Base-by-base conservation (phyloP, 225 moss, liverwort and hornwort species). In the Thuidium tamariscinum region DNA sequence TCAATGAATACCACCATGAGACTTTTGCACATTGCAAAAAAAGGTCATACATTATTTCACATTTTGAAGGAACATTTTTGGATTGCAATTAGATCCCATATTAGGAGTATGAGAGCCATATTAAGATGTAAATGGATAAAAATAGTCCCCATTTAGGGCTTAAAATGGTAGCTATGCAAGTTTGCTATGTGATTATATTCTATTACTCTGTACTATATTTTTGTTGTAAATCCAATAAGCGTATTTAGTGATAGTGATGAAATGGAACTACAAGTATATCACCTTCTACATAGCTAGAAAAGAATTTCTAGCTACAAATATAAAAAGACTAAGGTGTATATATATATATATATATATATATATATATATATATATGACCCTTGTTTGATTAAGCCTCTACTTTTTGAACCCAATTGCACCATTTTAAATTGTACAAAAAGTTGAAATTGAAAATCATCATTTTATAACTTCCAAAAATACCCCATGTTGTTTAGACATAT, bases 301-400 rank as follows among this genome's bases (percentile, higher is more conserved):
- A 19, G 4, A 59, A 39, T 25, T 29, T 57, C 19, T 10, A 42
- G 4, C 6, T 44, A 8, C 2, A 7, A 2, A 42, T 2, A 18
- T 29, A 41, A 79, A 5, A 30, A 39, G 13, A 60, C 7, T 30
- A 32, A 63, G 1, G 18, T 64, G 2, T 19, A 8, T 20, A 36
- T 36, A 20, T 0, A 5, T 9, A 20, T n/a, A 36, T 19, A 8
- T 20, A 36, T 36, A 20, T 0, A 5, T 9, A 20, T n/a, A 36
- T 19, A 8, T 20, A 36, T 36, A 20, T 0, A 5, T 9, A 20
- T n/a, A 36, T n/a, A 11, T 66, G 21, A 1, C 61, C 21, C 11
- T 0, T 12, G 1, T 0, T 13, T 4, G 12, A 21, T 21, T 66
- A 6, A 6, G 0, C 36, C 9, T 5, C 10, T 18, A 64, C 2